phyloP scores from a whole-genome alignment of 495 filamentous ascomycete species.

The Penicillium alfredii region DNA sequence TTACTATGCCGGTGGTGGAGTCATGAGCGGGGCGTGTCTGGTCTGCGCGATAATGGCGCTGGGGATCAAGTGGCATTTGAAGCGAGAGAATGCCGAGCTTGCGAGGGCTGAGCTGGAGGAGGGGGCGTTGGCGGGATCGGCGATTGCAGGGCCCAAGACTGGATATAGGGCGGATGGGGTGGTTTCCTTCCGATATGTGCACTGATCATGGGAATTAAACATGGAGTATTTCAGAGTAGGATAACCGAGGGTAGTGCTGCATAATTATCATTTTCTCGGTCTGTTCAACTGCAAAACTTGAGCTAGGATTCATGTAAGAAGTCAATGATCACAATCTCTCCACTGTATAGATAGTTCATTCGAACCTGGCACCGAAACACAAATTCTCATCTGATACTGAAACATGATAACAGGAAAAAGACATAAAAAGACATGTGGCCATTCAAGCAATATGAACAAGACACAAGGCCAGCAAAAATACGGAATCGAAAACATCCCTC shows the following conservation, averaged over 20 bases:
- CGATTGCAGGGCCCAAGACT: slow-evolving; percentile 1
- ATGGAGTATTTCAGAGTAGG: too few relatives aligned
- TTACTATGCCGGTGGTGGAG: slow-evolving; percentile 9
- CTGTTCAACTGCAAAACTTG: too few relatives aligned
- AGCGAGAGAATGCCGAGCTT: slow-evolving; percentile 4
- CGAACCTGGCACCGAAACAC: neutral
- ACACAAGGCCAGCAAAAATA: slow-evolving; percentile 10
- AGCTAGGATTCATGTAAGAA: too few relatives aligned
- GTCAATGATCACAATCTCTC: too few relatives aligned
- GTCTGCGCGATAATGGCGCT: slow-evolving; percentile 6
- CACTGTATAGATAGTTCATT: too few relatives aligned
- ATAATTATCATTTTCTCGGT: too few relatives aligned
- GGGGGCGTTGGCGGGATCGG: slow-evolving; percentile 1
- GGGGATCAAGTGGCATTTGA: slow-evolving; percentile 7
- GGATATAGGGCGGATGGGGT: slow-evolving; percentile 4
- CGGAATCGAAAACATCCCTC: slow-evolving; percentile 9
- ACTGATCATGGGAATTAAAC: too few relatives aligned
- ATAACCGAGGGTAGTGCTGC: too few relatives aligned
- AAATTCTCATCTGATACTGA: neutral
- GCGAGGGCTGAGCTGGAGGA: slow-evolving; percentile 7
- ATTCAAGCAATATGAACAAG: slow-evolving; percentile 18
- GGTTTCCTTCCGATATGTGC: slow-evolving; percentile 8
- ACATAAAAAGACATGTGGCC: slow-evolving; percentile 6
- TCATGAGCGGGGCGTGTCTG: slow-evolving; percentile 10
- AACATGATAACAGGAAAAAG: neutral